Evolutionary conservation across 768 basidiomycete species (phyloP).

Genomic region (Trametes villosa): DNA sequence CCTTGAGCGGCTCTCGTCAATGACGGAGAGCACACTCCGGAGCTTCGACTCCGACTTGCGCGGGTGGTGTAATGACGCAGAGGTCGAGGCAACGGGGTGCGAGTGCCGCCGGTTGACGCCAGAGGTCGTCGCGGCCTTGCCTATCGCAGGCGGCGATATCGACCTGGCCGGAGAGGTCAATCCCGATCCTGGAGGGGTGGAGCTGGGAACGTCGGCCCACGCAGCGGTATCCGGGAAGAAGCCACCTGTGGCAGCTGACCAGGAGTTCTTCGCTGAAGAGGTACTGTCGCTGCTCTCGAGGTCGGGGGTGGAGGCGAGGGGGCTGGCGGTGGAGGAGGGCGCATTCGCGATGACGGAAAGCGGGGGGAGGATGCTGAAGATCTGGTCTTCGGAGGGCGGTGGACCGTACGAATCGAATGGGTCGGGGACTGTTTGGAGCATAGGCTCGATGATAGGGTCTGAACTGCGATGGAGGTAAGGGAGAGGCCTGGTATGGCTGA

Average conservation of each 20-base stretch:
- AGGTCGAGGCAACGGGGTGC: conserved; percentile 43
- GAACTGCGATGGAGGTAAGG: conserved; percentile 55
- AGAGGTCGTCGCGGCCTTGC: conserved; percentile 12
- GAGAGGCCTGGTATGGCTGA: conserved; percentile 5
- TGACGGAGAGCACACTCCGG: conserved; percentile 69
- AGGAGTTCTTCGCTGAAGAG: conserved; percentile 37
- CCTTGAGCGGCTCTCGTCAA: conserved; percentile 61
- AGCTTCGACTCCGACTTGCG: conserved; percentile 71
- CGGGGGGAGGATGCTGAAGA: conserved; percentile 91
- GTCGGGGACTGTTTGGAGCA: conserved; percentile 89
- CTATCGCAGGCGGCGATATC: conserved; percentile 48
- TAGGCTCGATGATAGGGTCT: conserved; percentile 88
- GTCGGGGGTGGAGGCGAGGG: conserved; percentile 48
- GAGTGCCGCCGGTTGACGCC: conserved; percentile 54
- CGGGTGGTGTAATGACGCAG: conserved; percentile 35
- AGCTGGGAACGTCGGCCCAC: conserved; percentile 33
- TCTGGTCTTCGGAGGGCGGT: conserved; percentile 85
- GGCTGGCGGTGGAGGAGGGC: conserved; percentile 62
- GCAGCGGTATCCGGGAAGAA: conserved; percentile 49
- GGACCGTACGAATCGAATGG: conserved; percentile 93
- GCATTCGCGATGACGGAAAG: conserved; percentile 73
- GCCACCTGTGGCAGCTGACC: conserved; percentile 53
- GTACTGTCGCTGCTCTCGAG: conserved; percentile 37
- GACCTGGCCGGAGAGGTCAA: conserved; percentile 43
- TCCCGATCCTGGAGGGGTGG: conserved; percentile 28